These are phyloP conservation scores for Boletus eberwhitei DNA, from an alignment of 768 basidiomycete species.

Conservation along the genomic window DNA sequence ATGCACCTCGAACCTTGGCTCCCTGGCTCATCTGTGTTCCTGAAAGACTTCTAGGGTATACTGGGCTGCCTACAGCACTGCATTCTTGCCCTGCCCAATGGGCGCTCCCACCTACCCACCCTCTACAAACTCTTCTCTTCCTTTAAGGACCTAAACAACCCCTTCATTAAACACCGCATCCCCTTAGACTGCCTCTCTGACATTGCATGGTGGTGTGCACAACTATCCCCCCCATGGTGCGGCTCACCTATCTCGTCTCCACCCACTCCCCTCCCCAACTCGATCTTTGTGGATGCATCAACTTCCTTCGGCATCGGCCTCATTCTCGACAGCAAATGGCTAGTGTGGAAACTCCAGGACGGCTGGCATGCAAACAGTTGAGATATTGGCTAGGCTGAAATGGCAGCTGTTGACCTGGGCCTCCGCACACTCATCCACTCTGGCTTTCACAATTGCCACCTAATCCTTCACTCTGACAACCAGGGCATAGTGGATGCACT, in stretches of 20 bases:
- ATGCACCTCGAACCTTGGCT: not conserved
- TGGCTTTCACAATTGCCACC: conserved; percentile 14
- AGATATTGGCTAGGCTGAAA: not conserved
- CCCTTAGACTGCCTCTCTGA: accelerated
- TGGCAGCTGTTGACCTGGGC: not conserved
- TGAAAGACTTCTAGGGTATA: not conserved
- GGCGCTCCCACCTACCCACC: not conserved
- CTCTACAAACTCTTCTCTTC: not conserved
- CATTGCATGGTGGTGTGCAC: accelerated
- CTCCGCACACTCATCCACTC: too few species aligned
- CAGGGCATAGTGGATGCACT: conserved; percentile 31
- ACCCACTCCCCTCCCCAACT: not conserved
- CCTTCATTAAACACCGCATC: not conserved
- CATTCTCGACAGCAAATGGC: conserved; percentile 32
- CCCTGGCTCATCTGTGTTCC: not conserved
- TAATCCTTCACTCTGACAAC: conserved; percentile 41
- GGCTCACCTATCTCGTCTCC: not conserved
- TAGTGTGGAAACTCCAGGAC: conserved; percentile 35
- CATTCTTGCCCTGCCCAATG: not conserved
- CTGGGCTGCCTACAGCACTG: not conserved
- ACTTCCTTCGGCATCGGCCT: conserved; percentile 26
- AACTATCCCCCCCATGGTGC: not conserved
- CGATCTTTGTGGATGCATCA: not conserved
- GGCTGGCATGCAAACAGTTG: accelerated
- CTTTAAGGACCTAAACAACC: not conserved